A percentile compares a stretch with the other conserved stretches of the same genome.
These are phyloP conservation scores for Veloporphyrellus conicus DNA, from an alignment of 1,284 basidiomycete genomes.

Conservation along the genomic window DNA sequence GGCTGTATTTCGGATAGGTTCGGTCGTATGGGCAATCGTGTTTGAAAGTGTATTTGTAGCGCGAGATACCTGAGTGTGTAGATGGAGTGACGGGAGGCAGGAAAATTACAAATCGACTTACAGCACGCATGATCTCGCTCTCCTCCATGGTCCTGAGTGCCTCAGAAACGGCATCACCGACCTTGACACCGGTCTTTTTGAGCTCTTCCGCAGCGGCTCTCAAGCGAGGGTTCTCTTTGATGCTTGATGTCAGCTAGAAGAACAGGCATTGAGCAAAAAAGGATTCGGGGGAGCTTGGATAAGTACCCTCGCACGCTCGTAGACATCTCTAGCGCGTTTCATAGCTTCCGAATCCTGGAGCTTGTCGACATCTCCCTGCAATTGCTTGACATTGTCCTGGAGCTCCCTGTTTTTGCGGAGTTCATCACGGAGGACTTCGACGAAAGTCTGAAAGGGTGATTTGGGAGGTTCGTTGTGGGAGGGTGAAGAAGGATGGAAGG, in stretches of 20 bases:
- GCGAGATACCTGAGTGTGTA: conserved; percentile 58
- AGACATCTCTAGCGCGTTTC: conserved; percentile 85
- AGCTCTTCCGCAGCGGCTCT: conserved; percentile 90
- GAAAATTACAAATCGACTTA: conserved; percentile 35
- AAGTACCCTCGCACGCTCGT: conserved; percentile 89
- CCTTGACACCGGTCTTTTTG: conserved; percentile 83
- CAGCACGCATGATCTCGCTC: conserved; percentile 84
- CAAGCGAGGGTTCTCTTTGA: conserved; percentile 93
- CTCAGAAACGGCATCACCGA: conserved; percentile 89
- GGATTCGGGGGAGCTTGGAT: conserved; percentile 2
- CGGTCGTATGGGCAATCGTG: conserved; percentile 79
- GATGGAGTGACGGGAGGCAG: not conserved
- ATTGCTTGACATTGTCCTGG: conserved; percentile 94
- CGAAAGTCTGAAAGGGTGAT: conserved; percentile 94
- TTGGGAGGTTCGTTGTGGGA: conserved; percentile 68
- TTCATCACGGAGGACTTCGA: conserved; percentile 90
- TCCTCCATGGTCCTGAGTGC: conserved; percentile 92
- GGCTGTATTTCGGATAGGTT: conserved; percentile 91
- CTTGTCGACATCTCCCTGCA: conserved; percentile 97
- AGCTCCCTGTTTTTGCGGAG: conserved; percentile 90
- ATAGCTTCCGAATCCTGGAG: conserved; percentile 96
- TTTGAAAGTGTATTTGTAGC: conserved; percentile 76
- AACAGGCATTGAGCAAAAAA: conserved; percentile 5
- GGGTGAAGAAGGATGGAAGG: conserved; percentile 68
- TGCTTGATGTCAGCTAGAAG: conserved; percentile 79